Evolutionary conservation across 139 green algal species (phyloP).

Genomic region (Deuterostichococcus epilithicus): DNA sequence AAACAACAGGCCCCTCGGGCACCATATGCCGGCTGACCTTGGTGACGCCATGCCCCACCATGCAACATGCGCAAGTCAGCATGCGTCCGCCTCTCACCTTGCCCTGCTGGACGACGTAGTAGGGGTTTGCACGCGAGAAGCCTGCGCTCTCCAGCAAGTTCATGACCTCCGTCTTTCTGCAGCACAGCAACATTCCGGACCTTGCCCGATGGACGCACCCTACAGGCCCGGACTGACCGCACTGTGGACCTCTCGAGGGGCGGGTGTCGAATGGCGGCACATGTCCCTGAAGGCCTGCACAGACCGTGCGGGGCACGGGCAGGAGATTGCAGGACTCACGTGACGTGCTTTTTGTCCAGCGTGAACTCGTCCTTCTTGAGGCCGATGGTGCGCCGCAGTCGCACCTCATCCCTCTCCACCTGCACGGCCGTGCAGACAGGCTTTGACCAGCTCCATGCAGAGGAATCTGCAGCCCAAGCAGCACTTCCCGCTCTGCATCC

Average conservation of each 20-base stretch:
- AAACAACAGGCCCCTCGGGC: too few species aligned
- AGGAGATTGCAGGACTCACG: slow-evolving; percentile 27
- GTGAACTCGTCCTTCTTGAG: slow-evolving; percentile 96
- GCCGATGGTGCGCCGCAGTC: slow-evolving; percentile 84
- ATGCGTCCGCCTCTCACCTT: too few species aligned
- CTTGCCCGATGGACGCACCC: neutral
- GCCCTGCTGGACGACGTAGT: slow-evolving; percentile 99
- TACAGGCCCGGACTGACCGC: too few species aligned
- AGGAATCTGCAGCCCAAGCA: neutral
- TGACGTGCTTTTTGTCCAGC: slow-evolving; percentile 92
- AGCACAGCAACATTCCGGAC: slow-evolving; percentile 1
- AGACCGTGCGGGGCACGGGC: neutral
- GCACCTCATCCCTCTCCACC: slow-evolving; percentile 84
- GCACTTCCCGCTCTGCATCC: neutral
- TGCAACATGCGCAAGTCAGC: too few species aligned
- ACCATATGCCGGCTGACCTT: too few species aligned
- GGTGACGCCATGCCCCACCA: too few species aligned
- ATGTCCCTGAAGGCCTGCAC: too few species aligned
- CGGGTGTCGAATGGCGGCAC: too few species aligned
- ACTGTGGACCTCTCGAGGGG: too few species aligned
- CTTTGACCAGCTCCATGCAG: neutral
- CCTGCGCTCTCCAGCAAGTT: slow-evolving; percentile 96
- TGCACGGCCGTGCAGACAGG: slow-evolving; percentile 18
- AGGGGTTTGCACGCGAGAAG: slow-evolving; percentile 95
- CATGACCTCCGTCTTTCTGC: slow-evolving; percentile 87